Conservation (phyloP, 2,329 filamentous ascomycete species). For the Neonectria neomacrospora region DNA sequence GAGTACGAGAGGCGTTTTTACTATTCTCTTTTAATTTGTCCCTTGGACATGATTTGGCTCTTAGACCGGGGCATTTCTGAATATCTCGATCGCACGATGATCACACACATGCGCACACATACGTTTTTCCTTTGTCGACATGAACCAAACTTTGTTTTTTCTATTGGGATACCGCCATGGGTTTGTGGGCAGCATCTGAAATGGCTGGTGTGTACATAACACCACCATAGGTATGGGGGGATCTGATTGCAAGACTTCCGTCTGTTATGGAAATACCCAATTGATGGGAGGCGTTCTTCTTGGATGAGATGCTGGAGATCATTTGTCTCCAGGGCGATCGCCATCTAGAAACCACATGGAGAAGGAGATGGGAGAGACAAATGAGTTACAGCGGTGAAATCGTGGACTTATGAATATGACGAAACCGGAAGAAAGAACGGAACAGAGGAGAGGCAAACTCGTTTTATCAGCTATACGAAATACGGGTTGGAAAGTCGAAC, state of each 20-base stretch:
- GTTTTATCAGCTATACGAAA: conserved; percentile 8
- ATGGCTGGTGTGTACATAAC: conserved; percentile 12
- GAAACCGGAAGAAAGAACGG: conserved; percentile 21
- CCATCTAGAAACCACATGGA: conserved; percentile 3
- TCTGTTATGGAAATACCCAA: conserved; percentile 24
- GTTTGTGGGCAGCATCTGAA: conserved; percentile 32
- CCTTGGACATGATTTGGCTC: conserved; percentile 14
- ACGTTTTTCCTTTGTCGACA: conserved; percentile 42
- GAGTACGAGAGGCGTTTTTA: conserved; percentile 5
- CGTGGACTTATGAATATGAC: conserved; percentile 24
- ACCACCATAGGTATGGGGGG: conserved; percentile 8
- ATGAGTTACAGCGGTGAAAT: conserved; percentile 1
- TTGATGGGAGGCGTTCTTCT: conserved; percentile 22
- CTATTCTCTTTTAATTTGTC: conserved; percentile 23
- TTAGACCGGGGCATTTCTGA: conserved; percentile 33
- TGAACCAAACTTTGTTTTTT: conserved; percentile 28
- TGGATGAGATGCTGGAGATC: conserved; percentile 12
- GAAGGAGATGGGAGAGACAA: conserved; percentile 11
- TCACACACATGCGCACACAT: conserved; percentile 31
- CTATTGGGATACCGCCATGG: conserved; percentile 28
- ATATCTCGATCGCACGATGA: conserved; percentile 40
- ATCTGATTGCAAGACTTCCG: conserved; percentile 11
- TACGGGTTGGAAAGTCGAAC: conserved; percentile 31
- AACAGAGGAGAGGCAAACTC: conserved; percentile 20
- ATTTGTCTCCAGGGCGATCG: neutral